These are phyloP conservation scores for Choricystis sp. DNA, from an alignment of 139 green algal genomes.

Conservation along the genomic window DNA sequence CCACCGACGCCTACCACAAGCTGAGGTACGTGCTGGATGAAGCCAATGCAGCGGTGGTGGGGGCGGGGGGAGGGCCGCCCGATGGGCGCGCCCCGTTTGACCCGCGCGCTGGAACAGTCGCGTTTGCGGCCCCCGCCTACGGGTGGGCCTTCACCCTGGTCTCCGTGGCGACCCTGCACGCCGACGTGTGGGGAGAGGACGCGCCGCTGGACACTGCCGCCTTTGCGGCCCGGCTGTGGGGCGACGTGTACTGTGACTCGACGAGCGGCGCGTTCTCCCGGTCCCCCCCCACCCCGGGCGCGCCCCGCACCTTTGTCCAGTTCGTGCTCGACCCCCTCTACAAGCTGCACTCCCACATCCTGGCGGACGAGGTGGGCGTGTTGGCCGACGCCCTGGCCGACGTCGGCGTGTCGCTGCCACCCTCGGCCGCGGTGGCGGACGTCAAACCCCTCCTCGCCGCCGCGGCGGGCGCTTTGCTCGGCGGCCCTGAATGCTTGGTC, in stretches of 20 bases:
- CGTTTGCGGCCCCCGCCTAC: slow-evolving; percentile 51
- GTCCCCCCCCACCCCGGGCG: slow-evolving; percentile 29
- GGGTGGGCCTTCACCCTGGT: slow-evolving; percentile 88
- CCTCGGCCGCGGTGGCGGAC: slow-evolving; percentile 53
- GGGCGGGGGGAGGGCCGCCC: too few relatives aligned
- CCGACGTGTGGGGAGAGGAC: slow-evolving; percentile 26
- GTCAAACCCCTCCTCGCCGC: slow-evolving; percentile 79
- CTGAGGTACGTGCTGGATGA: slow-evolving; percentile 92
- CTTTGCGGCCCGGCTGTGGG: slow-evolving; percentile 54
- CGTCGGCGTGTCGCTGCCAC: slow-evolving; percentile 69
- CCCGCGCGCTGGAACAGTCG: slow-evolving; percentile 76
- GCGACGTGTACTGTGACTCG: slow-evolving; percentile 57
- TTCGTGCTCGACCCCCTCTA: slow-evolving; percentile 96
- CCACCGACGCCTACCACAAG: slow-evolving; percentile 96
- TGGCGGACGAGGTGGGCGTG: neutral
- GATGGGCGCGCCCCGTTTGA: slow-evolving; percentile 26
- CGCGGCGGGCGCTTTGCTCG: slow-evolving; percentile 37
- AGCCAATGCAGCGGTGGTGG: slow-evolving; percentile 56
- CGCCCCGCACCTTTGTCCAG: slow-evolving; percentile 79
- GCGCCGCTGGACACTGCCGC: slow-evolving; percentile 19
- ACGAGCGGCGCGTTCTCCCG: slow-evolving; percentile 61
- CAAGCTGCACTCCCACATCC: slow-evolving; percentile 73
- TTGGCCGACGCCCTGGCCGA: slow-evolving; percentile 28
- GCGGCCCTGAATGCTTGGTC: slow-evolving; percentile 54
- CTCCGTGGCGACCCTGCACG: slow-evolving; percentile 76